A percentile compares a stretch with the other conserved stretches of the same genome.
phyloP scores from a whole-genome alignment of 2,329 filamentous ascomycete genomes.

The Colletotrichum chlorophyti region DNA sequence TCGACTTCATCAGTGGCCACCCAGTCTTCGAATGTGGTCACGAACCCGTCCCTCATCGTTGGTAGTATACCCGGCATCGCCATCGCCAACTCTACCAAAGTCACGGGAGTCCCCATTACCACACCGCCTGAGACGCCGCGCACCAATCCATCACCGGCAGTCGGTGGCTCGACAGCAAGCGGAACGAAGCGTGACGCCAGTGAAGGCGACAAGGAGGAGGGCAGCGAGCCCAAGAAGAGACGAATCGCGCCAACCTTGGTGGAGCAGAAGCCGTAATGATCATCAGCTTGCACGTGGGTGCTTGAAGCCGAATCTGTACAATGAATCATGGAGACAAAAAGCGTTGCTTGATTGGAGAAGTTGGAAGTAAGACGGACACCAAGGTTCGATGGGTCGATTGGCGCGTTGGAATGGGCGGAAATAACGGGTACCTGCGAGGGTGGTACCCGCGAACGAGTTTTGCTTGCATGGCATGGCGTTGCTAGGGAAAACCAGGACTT shows the following conservation, averaged over 20 bases:
- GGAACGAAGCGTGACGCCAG: conserved; percentile 64
- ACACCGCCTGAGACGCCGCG: conserved; percentile 91
- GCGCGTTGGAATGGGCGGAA: background rate
- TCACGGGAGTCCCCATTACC: conserved; percentile 74
- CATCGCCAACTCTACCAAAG: conserved; percentile 72
- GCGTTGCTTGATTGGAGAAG: conserved; percentile 21
- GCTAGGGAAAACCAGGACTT: conserved; percentile 23
- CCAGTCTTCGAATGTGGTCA: conserved; percentile 67
- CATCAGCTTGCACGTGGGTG: background rate
- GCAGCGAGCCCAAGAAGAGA: conserved; percentile 69
- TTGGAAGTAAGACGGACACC: conserved; percentile 1
- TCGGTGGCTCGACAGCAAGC: conserved; percentile 33
- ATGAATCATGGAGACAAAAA: conserved; percentile 23
- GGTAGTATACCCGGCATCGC: conserved; percentile 80
- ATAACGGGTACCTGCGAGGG: background rate
- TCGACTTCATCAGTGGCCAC: conserved; percentile 83
- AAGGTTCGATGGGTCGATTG: background rate
- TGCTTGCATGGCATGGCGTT: conserved; percentile 30
- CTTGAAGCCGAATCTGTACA: conserved; percentile 11
- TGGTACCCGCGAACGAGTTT: conserved; percentile 12
- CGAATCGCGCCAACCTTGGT: conserved; percentile 74
- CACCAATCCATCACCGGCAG: conserved; percentile 41
- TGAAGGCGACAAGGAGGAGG: conserved; percentile 60
- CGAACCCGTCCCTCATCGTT: conserved; percentile 80
- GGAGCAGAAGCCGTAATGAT: conserved; percentile 30